Evolutionary conservation across 495 filamentous ascomycete species (phyloP), one percentile per base, ranked within the genome.

Genomic region (Pyronema domesticum): DNA sequence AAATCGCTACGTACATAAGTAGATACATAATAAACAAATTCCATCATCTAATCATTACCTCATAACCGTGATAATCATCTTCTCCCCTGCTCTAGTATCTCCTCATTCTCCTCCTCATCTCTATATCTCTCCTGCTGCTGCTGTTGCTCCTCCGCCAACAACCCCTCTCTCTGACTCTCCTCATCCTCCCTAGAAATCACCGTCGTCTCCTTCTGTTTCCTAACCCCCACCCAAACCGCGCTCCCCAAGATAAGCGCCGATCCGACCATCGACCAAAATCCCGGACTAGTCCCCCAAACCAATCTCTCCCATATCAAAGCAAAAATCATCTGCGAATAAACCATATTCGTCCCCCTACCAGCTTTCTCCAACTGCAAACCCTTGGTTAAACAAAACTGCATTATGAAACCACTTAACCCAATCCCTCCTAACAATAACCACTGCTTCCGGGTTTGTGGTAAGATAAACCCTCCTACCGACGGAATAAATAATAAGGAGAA

Each of bases 241-340:
- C 82, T 81, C 6, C 80, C 81, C 30, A 95, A 65, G 56, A 96
- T 94, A 57, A 95, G 62, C 33, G 72, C 80, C 37, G 83, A 86
- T 7, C 89, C 89, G 0, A 75, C 65, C 55, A 88, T 74, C 52
- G 82, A 86, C 58, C 80, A 67, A 35, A 72, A 61, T 14, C 77
- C 77, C 47, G 91, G 81, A 11, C 73, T 77, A 19, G 74, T 77
- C 0, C 83, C 82, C 73, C 82, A 95, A 10, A 95, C 69, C 47
- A 82, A 69, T 54, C 79, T 78, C 64, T 96, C 89, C 62, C 86
- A 88, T 11, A 76, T 76, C 13, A 94, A 70, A 9, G 89, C 89
- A 65, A 94, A 95, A 37, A 96, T 65, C 84, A 96, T 89, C 66
- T 93, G 83, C 44, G 80, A 86, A 64, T 94, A 96, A 3, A 47